Percentiles rank a stretch among this genome's conserved stretches.
phyloP scores from a whole-genome alignment of 2,329 filamentous ascomycete species.

The Exophiala sp. region DNA sequence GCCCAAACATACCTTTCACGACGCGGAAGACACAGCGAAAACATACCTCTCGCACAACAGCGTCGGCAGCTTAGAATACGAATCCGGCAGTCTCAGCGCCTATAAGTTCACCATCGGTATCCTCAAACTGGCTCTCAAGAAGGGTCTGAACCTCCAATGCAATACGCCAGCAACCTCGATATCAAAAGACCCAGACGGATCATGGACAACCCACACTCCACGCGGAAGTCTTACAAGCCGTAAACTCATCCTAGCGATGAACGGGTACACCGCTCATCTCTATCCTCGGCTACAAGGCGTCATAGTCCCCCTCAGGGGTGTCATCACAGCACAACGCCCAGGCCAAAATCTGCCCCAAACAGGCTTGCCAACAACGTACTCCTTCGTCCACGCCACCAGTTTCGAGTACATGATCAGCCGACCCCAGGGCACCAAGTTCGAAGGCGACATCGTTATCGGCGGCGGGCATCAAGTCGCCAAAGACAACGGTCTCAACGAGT shows the following conservation, averaged over 20 bases:
- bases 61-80: conserved; percentile 49
- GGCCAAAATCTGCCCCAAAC: conserved; percentile 29
- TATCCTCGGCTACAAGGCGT: conserved; percentile 45
- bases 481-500: conserved; percentile 20
- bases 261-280: conserved; percentile 51
- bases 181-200: conserved; percentile 6
- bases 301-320: conserved; percentile 51
- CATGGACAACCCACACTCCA: conserved; percentile 39
- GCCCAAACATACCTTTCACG: conserved; percentile 45
- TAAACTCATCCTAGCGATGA: conserved; percentile 52
- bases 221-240: conserved; percentile 43
- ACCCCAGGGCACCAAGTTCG: conserved; percentile 26
- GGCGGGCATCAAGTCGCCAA: conserved; percentile 24
- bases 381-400: conserved; percentile 30
- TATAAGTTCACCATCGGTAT: conserved; percentile 44
- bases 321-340: conserved; percentile 46
- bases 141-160: conserved; percentile 34
- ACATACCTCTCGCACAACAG: conserved; percentile 43
- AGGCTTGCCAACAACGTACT: conserved; percentile 27
- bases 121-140: conserved; percentile 43
- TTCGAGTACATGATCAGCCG: conserved; percentile 39
- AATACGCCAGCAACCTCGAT: conserved; percentile 30
- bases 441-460: conserved; percentile 34
- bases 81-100: conserved; percentile 42
- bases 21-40: conserved; percentile 40